Evolutionary conservation across 2,329 filamentous ascomycete species (phyloP).

Genomic region (Drechslerella stenobrocha): DNA sequence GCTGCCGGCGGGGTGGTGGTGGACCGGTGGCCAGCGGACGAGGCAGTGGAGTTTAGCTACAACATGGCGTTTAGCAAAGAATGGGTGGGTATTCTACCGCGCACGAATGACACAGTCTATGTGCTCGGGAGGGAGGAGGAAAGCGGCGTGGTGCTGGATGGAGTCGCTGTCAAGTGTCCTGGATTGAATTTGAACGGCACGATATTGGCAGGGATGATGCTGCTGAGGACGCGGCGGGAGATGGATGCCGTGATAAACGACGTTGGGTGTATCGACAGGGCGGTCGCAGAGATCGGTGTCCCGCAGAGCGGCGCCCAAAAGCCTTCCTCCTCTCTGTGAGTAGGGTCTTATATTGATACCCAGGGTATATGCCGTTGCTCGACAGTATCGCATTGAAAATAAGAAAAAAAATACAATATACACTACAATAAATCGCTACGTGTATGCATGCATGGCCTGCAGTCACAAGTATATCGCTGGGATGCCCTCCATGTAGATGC

Average conservation of each 20-base stretch:
- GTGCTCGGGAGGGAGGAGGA: constrained; percentile 33
- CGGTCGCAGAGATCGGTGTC: constrained; percentile 33
- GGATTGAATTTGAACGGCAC: constrained; percentile 45
- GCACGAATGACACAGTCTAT: constrained; percentile 34
- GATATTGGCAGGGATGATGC: constrained; percentile 33
- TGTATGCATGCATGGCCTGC: no score
- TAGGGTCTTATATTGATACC: no score
- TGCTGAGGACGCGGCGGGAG: constrained; percentile 37
- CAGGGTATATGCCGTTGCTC: no score
- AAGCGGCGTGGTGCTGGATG: constrained; percentile 22
- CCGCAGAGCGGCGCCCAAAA: constrained; percentile 6
- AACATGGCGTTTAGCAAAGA: constrained; percentile 47
- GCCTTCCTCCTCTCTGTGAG: no score
- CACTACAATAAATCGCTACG: no score
- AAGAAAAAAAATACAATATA: no score
- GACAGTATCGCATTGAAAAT: no score
- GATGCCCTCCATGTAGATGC: no score
- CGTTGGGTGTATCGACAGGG: constrained; percentile 7
- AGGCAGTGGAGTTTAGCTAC: constrained; percentile 30
- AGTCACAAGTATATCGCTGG: no score
- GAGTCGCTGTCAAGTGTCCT: constrained; percentile 25
- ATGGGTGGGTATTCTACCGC: constrained; percentile 49
- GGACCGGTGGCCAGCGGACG: constrained; percentile 14
- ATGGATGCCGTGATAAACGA: constrained; percentile 25
- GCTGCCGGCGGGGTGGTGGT: no score